Evolutionary conservation across 768 basidiomycete genomes (phyloP), one percentile per base, ranked within the genome.

Genomic region (Calocybe cyanea): DNA sequence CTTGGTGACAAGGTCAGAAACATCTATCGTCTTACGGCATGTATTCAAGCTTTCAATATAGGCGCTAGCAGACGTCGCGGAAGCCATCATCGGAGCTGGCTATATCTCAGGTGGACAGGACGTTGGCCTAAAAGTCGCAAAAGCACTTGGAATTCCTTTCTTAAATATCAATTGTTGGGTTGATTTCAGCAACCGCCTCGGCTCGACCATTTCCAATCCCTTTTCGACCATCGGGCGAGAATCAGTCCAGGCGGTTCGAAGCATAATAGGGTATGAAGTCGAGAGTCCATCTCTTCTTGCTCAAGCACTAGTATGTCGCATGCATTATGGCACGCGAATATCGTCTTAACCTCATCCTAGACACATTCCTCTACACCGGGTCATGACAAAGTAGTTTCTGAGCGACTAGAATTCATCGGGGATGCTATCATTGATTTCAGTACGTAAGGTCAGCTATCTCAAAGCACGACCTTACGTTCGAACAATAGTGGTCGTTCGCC

Each of bases 361-460:
- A 85, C 84, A 0, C 88, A 89, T 59, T 66, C 77, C 2, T 84
- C 85, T 0, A 66, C 76, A 25, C 73, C 77, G 50, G 75, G 74
- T 3, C 71, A 68, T 46, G 77, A 82, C 45, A 67, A 72, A 30
- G 76, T 72, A 11, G 77, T 77, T 14, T 86, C 87, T 57, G 86
- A 90, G 56, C 72, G 86, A 46, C 72, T 92, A 28, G 89, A 92
- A 60, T 93, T 92, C 59, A 70, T 92, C 32, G 91, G 91, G 10
- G 91, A 93, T 64, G 87, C 87, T 1, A 78, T 93, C 41, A 74
- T 93, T 19, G 91, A 92, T 62, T 86, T 89, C 47, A 63, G 90
- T 92, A 57, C 44, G 87, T 68, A 10, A 18, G 21, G 33, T 37
- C 21, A 32, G 23, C 45, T 21, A 37, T 38, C 42, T 21, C 24